Evolutionary conservation across 306 rosid genomes (phyloP).

Genomic region (Vigna hirtella): DNA sequence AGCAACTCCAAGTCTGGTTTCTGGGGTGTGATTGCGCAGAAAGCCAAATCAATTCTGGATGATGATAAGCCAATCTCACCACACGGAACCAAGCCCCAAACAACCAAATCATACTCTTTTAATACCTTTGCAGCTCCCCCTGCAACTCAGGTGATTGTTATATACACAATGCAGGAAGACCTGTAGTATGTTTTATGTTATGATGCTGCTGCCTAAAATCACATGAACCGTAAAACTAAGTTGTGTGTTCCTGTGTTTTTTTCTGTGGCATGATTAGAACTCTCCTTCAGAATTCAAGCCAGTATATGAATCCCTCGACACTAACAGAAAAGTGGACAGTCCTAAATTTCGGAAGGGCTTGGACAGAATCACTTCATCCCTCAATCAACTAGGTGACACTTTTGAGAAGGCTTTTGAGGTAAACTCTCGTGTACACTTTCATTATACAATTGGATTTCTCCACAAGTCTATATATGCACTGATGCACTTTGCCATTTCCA

Average conservation of each 20-base stretch:
- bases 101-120: conserved; percentile 48
- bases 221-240: conserved; percentile 6
- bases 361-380: conserved; percentile 79
- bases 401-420: conserved; percentile 96
- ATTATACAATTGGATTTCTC: not conserved
- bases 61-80: conserved; percentile 57
- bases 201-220: not conserved
- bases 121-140: conserved; percentile 38
- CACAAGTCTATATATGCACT: not conserved
- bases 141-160: conserved; percentile 61
- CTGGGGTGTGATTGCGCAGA: conserved; percentile 88
- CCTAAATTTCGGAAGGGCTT: conserved; percentile 76
- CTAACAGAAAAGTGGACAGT: conserved; percentile 61
- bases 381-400: conserved; percentile 94
- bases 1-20: conserved; percentile 68
- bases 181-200: not conserved
- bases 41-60: conserved; percentile 88
- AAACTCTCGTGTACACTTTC: conserved; percentile 8
- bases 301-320: conserved; percentile 53
- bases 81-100: conserved; percentile 35
- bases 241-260: conserved; percentile 4
- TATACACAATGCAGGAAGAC: not conserved
- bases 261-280: conserved; percentile 37
- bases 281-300: conserved; percentile 55
- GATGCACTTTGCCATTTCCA: conserved; percentile 8